These are phyloP conservation scores for Erysimum pusillum DNA, from an alignment of 441 rosid genomes.

Conservation along the genomic window DNA sequence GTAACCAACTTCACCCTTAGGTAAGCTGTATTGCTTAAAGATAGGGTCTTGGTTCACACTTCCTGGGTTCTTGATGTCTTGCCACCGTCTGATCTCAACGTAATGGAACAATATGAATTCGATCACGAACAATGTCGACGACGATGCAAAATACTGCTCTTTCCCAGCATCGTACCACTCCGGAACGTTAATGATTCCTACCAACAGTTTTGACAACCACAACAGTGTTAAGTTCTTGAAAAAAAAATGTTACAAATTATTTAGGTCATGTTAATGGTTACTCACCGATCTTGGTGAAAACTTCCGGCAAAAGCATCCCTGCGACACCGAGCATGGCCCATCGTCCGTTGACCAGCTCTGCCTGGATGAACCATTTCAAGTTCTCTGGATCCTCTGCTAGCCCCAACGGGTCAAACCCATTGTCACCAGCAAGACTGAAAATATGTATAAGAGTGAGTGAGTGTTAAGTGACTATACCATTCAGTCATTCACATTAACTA, in stretches of 20 bases:
- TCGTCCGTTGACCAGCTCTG: conserved; percentile 89
- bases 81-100: conserved; percentile 99
- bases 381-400: conserved; percentile 97
- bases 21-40: conserved; percentile 97
- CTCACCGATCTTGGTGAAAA: conserved; percentile 85
- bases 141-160: conserved; percentile 86
- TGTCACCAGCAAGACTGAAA: conserved; percentile 94
- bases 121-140: conserved; percentile 89
- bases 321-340: conserved; percentile 98
- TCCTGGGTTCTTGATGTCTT: conserved; percentile 97
- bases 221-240: conserved; percentile 14
- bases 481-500: neutral
- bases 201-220: conserved; percentile 6
- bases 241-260: neutral
- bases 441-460: neutral
- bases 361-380: conserved; percentile 87
- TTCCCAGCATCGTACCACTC: conserved; percentile 96
- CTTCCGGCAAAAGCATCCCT: conserved; percentile 93
- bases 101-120: conserved; percentile 97
- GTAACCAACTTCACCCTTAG: conserved; percentile 82
- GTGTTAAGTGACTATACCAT: neutral
- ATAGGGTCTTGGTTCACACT: conserved; percentile 97
- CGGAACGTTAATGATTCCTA: conserved; percentile 73
- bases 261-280: conserved; percentile 21
- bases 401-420: conserved; percentile 92